Percentiles rank a stretch among this genome's conserved stretches.
phyloP scores from a whole-genome alignment of 1,284 basidiomycete genomes.

The Sporisorium sorghi region DNA sequence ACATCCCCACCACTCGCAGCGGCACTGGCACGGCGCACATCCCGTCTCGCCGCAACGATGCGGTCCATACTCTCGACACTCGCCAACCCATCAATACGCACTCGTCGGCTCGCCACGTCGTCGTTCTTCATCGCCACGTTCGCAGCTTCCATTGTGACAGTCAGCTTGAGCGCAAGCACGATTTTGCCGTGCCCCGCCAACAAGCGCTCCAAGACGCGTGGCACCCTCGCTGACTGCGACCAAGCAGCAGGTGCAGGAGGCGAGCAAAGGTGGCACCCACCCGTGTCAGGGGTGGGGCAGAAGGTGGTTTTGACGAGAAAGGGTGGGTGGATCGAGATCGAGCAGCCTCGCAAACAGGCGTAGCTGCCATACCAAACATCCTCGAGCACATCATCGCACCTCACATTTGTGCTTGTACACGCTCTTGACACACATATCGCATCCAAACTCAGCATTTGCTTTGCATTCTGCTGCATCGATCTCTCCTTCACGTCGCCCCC shows the following conservation, averaged over 20 bases:
- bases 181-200: slow-evolving; percentile 59
- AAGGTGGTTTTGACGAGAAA: slow-evolving; percentile 45
- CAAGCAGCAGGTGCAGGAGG: not conserved
- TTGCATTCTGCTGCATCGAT: too few species aligned
- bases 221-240: slow-evolving; percentile 7
- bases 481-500: slow-evolving; percentile 31
- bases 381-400: not conserved
- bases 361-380: not conserved
- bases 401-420: not conserved
- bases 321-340: slow-evolving; percentile 60
- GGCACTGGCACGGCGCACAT: too few species aligned
- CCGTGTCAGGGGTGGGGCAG: slow-evolving; percentile 28
- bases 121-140: slow-evolving; percentile 55
- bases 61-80: slow-evolving; percentile 1
- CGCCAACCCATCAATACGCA: slow-evolving; percentile 39
- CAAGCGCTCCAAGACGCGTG: slow-evolving; percentile 8
- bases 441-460: not conserved
- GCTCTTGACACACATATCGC: not conserved
- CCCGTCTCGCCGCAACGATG: slow-evolving; percentile 13
- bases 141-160: slow-evolving; percentile 52
- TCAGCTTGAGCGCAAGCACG: slow-evolving; percentile 51
- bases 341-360: slow-evolving; percentile 16
- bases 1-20: too few species aligned
- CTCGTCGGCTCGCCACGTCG: slow-evolving; percentile 40
- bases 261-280: not conserved